Base-by-base conservation (phyloP, 2,329 filamentous ascomycete genomes). In the Exophiala mesophila region DNA sequence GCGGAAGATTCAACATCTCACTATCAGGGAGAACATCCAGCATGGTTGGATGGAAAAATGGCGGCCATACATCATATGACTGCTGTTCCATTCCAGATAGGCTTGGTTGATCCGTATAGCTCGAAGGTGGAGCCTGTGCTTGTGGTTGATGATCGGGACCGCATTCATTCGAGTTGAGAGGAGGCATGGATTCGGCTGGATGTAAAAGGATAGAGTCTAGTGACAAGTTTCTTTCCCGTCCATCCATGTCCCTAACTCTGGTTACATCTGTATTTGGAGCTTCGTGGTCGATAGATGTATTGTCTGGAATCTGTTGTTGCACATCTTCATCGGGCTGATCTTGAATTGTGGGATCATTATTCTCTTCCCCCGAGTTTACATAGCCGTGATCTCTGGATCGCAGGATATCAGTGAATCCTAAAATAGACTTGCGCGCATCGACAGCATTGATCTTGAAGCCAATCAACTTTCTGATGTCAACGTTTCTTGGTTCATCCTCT, bases 401-500 rank as follows among this genome's bases (percentile, higher is more conserved):
- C 10, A 47, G 23, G 30, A 47, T 47, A n/a, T 26, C 35, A 7
- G 26, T 31, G 24, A 47, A 47, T 9, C 32, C 45, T 8, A 47
- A 39, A 29, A 47, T 47, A 3, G 45, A 47, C 3, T 19, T 17
- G 6, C 36, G 39, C 8, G 45, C 45, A 29, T 44, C n/a, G 3
- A 26, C 13, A 5, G 45, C 36, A 20, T 41, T 26, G 30, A 44
- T 17, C n/a, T 44, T 39, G 32, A 44, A 47, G n/a, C 12, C 39
- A 8, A 29, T 20, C 15, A 47, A 29, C 18, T 30, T 41, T 13
- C 30, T 17, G 19, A 40, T 20, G 23, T 47, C 36, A n/a, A 41
- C 38, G 23, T 39, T 5, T 32, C 21, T 47, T 5, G 45, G 45
- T 16, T 47, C 45, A 32, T 47, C 20, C 16, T 47, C 45, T 7